These are phyloP conservation scores for Lignosus rhinocerotis DNA, from an alignment of 1,284 basidiomycete species.

Conservation along the genomic window DNA sequence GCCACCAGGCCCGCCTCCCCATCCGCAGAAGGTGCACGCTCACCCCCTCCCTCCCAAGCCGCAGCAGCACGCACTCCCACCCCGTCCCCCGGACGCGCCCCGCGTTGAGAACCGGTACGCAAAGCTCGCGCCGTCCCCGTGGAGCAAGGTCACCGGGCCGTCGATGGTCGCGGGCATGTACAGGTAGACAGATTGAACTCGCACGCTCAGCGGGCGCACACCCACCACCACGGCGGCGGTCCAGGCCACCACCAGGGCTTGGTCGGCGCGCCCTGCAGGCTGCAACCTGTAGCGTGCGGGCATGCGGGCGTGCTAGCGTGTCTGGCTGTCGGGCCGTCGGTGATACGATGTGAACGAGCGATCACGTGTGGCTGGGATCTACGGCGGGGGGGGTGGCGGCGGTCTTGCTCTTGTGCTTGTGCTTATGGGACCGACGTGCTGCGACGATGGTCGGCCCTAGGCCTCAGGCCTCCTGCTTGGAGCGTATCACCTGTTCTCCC, in stretches of 20 bases:
- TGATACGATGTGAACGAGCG: neutral
- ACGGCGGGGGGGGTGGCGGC: too few species aligned
- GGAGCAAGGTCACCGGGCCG: conserved; percentile 76
- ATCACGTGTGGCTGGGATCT: too few species aligned
- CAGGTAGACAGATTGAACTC: conserved; percentile 41
- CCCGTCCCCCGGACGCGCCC: conserved; percentile 14
- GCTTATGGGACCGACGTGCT: conserved; percentile 3
- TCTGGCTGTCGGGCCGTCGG: neutral
- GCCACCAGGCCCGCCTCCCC: conserved; percentile 6
- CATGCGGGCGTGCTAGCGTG: too few species aligned
- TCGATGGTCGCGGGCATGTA: conserved; percentile 60
- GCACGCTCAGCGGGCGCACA: too few species aligned
- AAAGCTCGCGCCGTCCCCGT: conserved; percentile 57
- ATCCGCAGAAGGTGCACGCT: neutral
- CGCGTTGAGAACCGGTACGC: conserved; percentile 57
- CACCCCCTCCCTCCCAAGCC: conserved; percentile 21
- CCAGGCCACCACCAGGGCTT: too few species aligned
- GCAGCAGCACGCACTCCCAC: conserved; percentile 16
- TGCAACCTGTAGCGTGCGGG: too few species aligned
- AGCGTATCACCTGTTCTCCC: neutral
- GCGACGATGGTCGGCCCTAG: conserved; percentile 10
- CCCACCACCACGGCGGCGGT: neutral
- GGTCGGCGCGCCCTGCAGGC: too few species aligned
- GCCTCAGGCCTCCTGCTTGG: neutral
- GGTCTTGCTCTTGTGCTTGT: neutral